Percentiles rank a stretch among this genome's conserved stretches.
Evolutionary conservation across 2,329 filamentous ascomycete genomes (phyloP).

Genomic region (Fonsecaea nubica): DNA sequence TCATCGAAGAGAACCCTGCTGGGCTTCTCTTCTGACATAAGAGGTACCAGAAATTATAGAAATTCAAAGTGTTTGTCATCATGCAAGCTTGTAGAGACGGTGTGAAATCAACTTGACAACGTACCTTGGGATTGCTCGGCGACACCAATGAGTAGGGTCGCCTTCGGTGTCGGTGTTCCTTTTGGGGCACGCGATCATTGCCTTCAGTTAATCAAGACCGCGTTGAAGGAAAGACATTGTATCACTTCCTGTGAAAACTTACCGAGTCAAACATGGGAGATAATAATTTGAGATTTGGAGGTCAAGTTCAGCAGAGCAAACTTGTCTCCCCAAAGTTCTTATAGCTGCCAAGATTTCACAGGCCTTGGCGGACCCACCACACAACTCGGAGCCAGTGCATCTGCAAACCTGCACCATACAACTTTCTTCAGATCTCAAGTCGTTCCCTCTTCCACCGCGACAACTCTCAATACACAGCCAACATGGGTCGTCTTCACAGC

Average conservation of each 20-base stretch:
- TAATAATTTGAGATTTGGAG: background rate
- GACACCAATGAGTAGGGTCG: background rate
- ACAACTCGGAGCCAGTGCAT: conserved; percentile 1
- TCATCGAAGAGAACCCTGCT: conserved; percentile 68
- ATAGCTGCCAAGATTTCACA: conserved; percentile 23
- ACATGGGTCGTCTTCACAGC: conserved; percentile 97
- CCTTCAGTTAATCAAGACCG: too few species aligned
- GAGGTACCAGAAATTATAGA: conserved; percentile 92
- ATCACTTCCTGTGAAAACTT: background rate
- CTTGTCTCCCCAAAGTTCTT: background rate
- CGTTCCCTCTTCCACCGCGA: conserved; percentile 20
- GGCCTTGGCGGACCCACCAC: conserved; percentile 13
- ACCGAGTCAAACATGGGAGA: background rate
- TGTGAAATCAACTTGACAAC: conserved; percentile 2
- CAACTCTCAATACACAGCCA: conserved; percentile 38
- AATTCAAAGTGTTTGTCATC: conserved; percentile 70
- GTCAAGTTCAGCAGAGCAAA: background rate
- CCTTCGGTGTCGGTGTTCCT: background rate
- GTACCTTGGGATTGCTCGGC: conserved; percentile 10
- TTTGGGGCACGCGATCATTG: background rate
- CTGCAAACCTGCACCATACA: conserved; percentile 1
- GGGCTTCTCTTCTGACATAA: conserved; percentile 74
- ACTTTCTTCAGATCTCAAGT: conserved; percentile 5
- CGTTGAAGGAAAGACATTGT: too few species aligned
- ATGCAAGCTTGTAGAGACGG: conserved; percentile 49